Percentiles rank a stretch among this genome's conserved stretches.
phyloP scores from a whole-genome alignment of 345 rosid genomes.

The Pugionium dolabratum region DNA sequence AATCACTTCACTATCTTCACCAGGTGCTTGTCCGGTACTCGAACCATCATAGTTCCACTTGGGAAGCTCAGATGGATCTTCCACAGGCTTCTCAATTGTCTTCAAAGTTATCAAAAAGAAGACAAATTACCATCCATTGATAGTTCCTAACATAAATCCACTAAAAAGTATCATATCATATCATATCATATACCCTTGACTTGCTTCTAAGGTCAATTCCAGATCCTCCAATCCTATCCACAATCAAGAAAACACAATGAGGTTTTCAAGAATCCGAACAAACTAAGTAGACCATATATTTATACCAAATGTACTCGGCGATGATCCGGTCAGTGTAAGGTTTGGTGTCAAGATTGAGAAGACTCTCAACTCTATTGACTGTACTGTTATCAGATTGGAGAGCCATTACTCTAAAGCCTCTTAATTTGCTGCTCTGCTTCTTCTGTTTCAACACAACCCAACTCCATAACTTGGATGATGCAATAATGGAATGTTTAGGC shows the following conservation, averaged over 20 bases:
- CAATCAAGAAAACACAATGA: no score
- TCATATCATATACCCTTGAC: conserved; percentile 64
- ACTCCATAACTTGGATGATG: conserved; percentile 62
- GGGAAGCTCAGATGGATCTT: conserved; percentile 94
- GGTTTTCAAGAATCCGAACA: background rate
- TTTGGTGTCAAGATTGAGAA: conserved; percentile 79
- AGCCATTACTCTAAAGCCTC: conserved; percentile 60
- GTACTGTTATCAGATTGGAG: conserved; percentile 67
- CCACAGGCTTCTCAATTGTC: conserved; percentile 84
- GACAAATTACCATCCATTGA: conserved; percentile 5
- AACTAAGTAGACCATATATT: background rate
- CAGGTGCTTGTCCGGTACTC: conserved; percentile 97
- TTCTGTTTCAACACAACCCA: conserved; percentile 68
- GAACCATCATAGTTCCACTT: conserved; percentile 99
- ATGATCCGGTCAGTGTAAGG: conserved; percentile 83
- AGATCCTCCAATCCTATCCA: conserved; percentile 86
- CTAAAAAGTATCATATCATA: background rate
- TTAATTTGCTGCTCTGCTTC: conserved; percentile 54
- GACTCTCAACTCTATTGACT: conserved; percentile 68
- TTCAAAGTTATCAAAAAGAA: conserved; percentile 29
- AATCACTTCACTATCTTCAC: conserved; percentile 98
- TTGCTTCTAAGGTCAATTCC: conserved; percentile 92
- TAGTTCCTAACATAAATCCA: no score
- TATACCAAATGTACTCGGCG: conserved; percentile 96
- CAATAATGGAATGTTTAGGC: conserved; percentile 51